A percentile compares a stretch with the other conserved stretches of the same genome.
Conservation (phyloP, 805 yeast species). For the Myxozyma lipomycoides region DNA sequence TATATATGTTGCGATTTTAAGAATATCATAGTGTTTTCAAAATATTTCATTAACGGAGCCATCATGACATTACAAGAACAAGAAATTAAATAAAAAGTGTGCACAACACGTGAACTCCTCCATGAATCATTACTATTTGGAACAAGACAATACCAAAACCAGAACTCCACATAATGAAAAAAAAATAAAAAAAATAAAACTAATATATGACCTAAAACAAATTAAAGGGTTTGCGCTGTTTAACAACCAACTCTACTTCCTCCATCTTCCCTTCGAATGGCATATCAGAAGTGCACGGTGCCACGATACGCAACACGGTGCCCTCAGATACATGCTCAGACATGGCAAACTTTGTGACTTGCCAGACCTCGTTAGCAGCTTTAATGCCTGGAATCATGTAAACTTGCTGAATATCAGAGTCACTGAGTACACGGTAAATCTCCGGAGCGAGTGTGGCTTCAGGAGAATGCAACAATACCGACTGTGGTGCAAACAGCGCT, state of each 20-base stretch:
- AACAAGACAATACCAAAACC: not conserved
- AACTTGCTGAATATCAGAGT: conserved; percentile 3
- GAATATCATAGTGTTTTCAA: too few relatives aligned
- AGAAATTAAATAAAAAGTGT: too few relatives aligned
- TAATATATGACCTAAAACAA: too few relatives aligned
- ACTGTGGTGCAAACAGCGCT: conserved; percentile 8
- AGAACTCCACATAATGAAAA: not conserved
- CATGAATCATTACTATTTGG: too few relatives aligned
- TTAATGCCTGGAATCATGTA: not conserved
- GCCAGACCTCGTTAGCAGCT: conserved; percentile 3
- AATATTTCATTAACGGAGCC: too few relatives aligned
- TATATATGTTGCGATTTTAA: too few relatives aligned
- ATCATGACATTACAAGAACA: too few relatives aligned
- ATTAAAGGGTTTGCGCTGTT: not conserved
- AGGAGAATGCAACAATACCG: conserved; percentile 5
- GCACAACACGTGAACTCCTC: too few relatives aligned
- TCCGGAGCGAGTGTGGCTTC: conserved; percentile 11
- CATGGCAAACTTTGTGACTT: conserved; percentile 2
- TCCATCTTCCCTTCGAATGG: not conserved
- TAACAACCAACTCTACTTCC: not conserved
- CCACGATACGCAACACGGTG: not conserved
- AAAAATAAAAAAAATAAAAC: not conserved
- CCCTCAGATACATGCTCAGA: not conserved
- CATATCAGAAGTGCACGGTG: not conserved
- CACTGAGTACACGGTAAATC: conserved; percentile 9